phyloP scores from a whole-genome alignment of 1,284 basidiomycete species.

The Papiliotrema terrestris region DNA sequence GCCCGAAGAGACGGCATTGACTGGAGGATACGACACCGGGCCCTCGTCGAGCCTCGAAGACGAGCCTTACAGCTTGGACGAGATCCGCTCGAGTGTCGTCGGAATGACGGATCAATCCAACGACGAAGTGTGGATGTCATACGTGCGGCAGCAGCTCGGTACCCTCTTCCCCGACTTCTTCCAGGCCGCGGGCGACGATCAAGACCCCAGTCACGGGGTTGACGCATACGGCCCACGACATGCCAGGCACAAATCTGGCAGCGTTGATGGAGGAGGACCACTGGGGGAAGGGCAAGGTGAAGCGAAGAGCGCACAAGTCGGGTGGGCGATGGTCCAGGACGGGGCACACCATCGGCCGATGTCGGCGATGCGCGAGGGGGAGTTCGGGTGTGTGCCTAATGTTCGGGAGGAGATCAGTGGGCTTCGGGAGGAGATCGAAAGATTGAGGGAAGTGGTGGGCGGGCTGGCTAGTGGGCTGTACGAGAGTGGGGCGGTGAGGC shows the following conservation, averaged over 20 bases:
- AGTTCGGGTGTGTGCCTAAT: constrained; percentile 7
- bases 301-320: neutral
- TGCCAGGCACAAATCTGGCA: neutral
- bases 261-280: neutral
- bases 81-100: neutral
- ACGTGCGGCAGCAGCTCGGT: constrained; percentile 33
- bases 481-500: neutral
- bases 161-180: constrained; percentile 41
- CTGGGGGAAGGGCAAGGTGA: too few species aligned
- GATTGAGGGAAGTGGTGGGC: constrained; percentile 33
- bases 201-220: too few species aligned
- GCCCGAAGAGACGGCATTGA: neutral
- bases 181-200: neutral
- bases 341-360: neutral
- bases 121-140: constrained; percentile 38
- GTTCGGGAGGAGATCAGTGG: constrained; percentile 31
- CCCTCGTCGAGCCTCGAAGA: neutral
- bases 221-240: too few species aligned
- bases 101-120: constrained; percentile 14
- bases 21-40: neutral
- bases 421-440: constrained; percentile 32
- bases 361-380: neutral
- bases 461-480: constrained; percentile 23
- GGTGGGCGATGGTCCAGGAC: neutral
- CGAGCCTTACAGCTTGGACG: neutral